Evolutionary conservation across 108 stramenopile genomes (phyloP), one percentile per base, ranked within the genome.

Genomic region (Nitzschia putrida): DNA sequence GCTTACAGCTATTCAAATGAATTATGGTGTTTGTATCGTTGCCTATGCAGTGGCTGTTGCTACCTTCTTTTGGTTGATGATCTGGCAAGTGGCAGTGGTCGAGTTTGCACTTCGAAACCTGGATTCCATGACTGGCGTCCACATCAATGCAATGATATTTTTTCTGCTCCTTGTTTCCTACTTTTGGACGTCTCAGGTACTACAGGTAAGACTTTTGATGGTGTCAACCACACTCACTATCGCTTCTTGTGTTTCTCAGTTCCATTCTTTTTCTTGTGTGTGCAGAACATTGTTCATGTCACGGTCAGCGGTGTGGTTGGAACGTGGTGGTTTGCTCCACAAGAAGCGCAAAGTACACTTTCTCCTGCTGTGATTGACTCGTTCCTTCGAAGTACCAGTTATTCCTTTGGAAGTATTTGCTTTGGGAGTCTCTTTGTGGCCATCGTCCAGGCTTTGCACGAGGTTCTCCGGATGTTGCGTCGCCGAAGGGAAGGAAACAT

Each of bases 311-410:
- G 94, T 20, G 88, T 95, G n/a, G 82, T 98, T 42, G 91, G 83
- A 14, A 90, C 89, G 9, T 98, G 95, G 95, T 98, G 94, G 93
- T 88, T 93, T 63, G 68, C 76, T 49, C 88, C 91, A 12, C 61
- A 54, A 7, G 61, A 63, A 24, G 61, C 61, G 3, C 61, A 45
- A 24, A 63, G 61, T 45, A 13, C 61, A 0, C 80, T 80, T 43
- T 79, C 78, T 1, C 73, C 61, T 13, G 79, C 74, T 5, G 71
- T 88, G 21, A 38, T 54, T 25, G 81, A 81, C 56, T 75, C 76
- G 11, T 61, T 95, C 11, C 68, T 20, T 11, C 56, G 61, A 43
- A 73, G 57, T 67, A 86, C 85, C 78, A 71, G 41, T 18, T 78
- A 75, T n/a, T 80, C 83, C 50, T 83, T 95, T 61, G 94, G 94